phyloP scores from a whole-genome alignment of 1,284 basidiomycete genomes.

The Uromyces viciae-fabae region DNA sequence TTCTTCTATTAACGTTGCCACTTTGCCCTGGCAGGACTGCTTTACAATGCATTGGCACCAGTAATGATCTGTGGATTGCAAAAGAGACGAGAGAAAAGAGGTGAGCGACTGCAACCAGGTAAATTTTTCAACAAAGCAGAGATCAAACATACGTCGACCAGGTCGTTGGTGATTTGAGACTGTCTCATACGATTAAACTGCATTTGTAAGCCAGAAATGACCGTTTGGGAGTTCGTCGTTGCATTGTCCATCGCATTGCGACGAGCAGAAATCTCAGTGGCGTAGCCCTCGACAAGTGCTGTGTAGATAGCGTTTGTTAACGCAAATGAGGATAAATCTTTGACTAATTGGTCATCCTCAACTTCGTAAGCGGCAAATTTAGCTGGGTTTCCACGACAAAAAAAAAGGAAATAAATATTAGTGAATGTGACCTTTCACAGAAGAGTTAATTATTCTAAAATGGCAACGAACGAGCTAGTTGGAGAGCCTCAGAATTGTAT shows the following conservation, averaged over 20 bases:
- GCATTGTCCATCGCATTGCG: constrained; percentile 99
- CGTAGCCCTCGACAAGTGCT: constrained; percentile 90
- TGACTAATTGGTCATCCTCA: constrained; percentile 76
- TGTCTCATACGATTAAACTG: constrained; percentile 46
- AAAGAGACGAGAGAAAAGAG: background rate
- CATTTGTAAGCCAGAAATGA: constrained; percentile 43
- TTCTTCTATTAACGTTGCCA: too few species aligned
- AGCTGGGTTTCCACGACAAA: constrained; percentile 3
- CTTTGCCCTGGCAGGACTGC: too few species aligned
- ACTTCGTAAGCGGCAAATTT: constrained; percentile 71
- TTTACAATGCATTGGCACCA: constrained; percentile 45
- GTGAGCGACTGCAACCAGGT: background rate
- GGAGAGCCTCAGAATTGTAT: constrained; percentile 67
- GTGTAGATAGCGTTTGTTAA: constrained; percentile 95
- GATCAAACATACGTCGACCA: constrained; percentile 39
- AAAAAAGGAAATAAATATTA: background rate
- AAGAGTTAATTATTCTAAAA: background rate
- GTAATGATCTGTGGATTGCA: constrained; percentile 39
- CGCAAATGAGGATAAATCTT: constrained; percentile 91
- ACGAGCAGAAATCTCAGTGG: constrained; percentile 70
- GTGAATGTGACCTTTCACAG: background rate
- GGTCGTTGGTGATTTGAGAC: constrained; percentile 45
- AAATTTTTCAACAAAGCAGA: background rate
- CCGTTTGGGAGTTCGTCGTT: constrained; percentile 60
- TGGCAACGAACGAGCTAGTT: constrained; percentile 60